Conservation (phyloP, 805 yeast genomes). For the Teunomyces panamensis region DNA sequence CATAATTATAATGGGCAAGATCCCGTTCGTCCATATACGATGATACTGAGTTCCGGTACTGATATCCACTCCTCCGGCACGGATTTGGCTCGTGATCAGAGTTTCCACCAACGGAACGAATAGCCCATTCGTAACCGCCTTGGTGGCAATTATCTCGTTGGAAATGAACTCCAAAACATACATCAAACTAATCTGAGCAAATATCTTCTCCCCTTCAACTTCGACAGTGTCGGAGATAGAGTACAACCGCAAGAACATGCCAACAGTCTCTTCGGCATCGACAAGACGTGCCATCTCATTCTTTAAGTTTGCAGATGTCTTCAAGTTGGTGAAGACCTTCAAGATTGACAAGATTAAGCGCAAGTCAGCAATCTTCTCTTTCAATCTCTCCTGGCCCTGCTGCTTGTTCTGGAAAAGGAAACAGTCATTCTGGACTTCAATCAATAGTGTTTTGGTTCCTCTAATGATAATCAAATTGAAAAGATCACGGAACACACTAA, state of each 20-base stretch:
- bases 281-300: constrained; percentile 51
- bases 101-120: constrained; percentile 68
- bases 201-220: constrained; percentile 59
- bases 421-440: constrained; percentile 57
- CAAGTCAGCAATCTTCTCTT: constrained; percentile 62
- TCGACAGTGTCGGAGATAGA: constrained; percentile 63
- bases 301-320: constrained; percentile 47
- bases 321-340: constrained; percentile 51
- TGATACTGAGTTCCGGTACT: constrained; percentile 56
- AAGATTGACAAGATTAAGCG: constrained; percentile 61
- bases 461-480: constrained; percentile 63
- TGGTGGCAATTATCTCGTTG: constrained; percentile 62
- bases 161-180: constrained; percentile 68
- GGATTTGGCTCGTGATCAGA: constrained; percentile 64
- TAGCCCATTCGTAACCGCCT: constrained; percentile 60
- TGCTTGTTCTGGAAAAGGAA: constrained; percentile 36
- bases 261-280: constrained; percentile 57
- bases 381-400: constrained; percentile 33
- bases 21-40: constrained; percentile 81
- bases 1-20: constrained; percentile 63
- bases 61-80: constrained; percentile 60
- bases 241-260: constrained; percentile 61
- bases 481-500: constrained; percentile 52
- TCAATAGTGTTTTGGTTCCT: constrained; percentile 59
- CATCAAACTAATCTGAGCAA: constrained; percentile 69